A percentile compares a stretch with the other conserved stretches of the same genome.
Evolutionary conservation across 2,329 filamentous ascomycete species (phyloP).

Genomic region (Phoma herbarum): DNA sequence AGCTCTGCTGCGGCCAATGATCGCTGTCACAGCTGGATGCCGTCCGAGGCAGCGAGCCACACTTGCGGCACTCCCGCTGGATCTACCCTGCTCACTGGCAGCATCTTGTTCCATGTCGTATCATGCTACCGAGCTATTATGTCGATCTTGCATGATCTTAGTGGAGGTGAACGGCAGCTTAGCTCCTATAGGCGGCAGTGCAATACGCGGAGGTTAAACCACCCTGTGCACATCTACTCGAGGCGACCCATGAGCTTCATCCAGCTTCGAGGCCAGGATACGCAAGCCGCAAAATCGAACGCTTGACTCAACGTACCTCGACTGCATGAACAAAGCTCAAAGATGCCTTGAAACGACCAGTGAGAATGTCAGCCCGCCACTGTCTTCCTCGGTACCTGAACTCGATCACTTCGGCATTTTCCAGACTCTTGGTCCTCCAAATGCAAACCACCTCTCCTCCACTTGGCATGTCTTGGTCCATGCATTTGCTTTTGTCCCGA

Average conservation of each 20-base stretch:
- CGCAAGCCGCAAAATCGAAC: not conserved
- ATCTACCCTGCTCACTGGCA: not conserved
- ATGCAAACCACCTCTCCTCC: not conserved
- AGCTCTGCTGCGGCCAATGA: slow-evolving; percentile 1
- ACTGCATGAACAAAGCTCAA: slow-evolving; percentile 4
- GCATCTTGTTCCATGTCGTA: not conserved
- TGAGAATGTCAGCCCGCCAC: not conserved
- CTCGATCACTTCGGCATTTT: slow-evolving; percentile 6
- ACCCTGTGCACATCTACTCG: slow-evolving; percentile 8
- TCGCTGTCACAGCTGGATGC: not conserved
- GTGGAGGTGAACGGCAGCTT: not conserved
- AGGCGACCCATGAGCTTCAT: slow-evolving; percentile 1
- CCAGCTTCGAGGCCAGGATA: not conserved
- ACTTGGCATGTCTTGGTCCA: slow-evolving; percentile 5
- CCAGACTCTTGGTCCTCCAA: slow-evolving; percentile 1
- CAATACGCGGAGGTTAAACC: not conserved
- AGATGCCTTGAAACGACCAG: slow-evolving; percentile 7
- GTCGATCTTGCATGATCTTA: not conserved
- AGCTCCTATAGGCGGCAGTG: not conserved
- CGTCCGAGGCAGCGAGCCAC: slow-evolving; percentile 1
- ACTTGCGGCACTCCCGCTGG: not conserved
- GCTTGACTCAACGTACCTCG: not conserved
- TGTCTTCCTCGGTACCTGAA: slow-evolving; percentile 12
- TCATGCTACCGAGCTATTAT: not conserved
- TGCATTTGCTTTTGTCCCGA: slow-evolving; percentile 6